These are phyloP conservation scores for Sphagnum tenellum DNA, from an alignment of 225 moss, liverwort and hornwort species.

Conservation along the genomic window DNA sequence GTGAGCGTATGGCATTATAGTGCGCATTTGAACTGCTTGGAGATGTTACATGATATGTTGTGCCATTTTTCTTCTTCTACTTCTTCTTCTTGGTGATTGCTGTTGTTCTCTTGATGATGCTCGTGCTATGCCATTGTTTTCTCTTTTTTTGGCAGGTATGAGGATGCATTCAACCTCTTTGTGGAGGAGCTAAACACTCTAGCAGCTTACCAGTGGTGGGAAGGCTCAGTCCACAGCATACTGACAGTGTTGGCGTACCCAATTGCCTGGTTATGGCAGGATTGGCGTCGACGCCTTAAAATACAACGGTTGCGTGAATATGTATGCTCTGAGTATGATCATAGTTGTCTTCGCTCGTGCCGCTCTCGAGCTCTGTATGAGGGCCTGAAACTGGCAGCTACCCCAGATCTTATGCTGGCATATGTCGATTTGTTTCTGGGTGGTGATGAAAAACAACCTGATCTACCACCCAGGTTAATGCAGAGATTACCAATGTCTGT, in stretches of 20 bases:
- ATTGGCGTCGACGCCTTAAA: conserved; percentile 91
- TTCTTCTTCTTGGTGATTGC: too few relatives aligned
- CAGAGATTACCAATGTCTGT: conserved; percentile 92
- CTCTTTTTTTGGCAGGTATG: conserved; percentile 45
- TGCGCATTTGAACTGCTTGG: too few relatives aligned
- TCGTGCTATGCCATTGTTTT: too few relatives aligned
- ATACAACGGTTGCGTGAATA: conserved; percentile 90
- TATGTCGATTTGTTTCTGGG: conserved; percentile 97
- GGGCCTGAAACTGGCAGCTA: conserved; percentile 95
- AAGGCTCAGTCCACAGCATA: conserved; percentile 97
- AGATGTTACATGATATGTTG: too few relatives aligned
- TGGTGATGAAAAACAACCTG: conserved; percentile 90
- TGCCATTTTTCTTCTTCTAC: too few relatives aligned
- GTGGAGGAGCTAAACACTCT: conserved; percentile 84
- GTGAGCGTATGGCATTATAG: too few relatives aligned
- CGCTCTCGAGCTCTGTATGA: conserved; percentile 94
- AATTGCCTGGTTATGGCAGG: conserved; percentile 94
- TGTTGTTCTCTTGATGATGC: too few relatives aligned
- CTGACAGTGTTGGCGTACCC: conserved; percentile 83
- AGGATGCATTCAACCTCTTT: conserved; percentile 95
- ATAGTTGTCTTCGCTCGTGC: conserved; percentile 97
- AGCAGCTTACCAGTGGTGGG: conserved; percentile 99
- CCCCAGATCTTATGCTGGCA: conserved; percentile 90
- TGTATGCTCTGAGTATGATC: conserved; percentile 94
- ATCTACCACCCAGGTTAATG: conserved; percentile 77